Evolutionary conservation across 108 stramenopile species (phyloP), one percentile per base, ranked within the genome.

Genomic region (Pseudonitzschia multistriata): DNA sequence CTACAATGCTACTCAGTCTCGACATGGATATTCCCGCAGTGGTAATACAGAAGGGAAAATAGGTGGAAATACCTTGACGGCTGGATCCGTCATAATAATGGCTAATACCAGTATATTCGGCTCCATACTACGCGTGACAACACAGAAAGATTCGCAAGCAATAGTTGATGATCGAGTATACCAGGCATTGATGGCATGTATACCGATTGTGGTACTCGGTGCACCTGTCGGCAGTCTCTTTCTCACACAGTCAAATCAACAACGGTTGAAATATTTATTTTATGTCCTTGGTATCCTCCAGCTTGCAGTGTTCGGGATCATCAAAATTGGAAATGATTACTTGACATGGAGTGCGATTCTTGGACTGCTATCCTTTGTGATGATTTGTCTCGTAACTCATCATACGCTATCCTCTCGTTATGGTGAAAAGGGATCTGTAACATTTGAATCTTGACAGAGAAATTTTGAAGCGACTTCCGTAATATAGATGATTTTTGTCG

Each of bases 81-180:
- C 66, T 50, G 49, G 19, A 49, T 66, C 66, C 28, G 66, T 66
- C 45, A 33, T 66, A 27, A 25, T 66, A 15, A 66, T 66, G 66
- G 7, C 66, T 5, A 50, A 49, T 42, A 66, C 66, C 49, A 66
- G 66, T 31, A 28, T 66, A 28, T 49, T 50, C 30, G 66, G 66
- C 27, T 49, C 66, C 15, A 49, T 66, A 66, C 49, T 66, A 42
- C 21, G 50, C 8, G 10, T 52, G 19, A 52, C 50, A 52, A 52
- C 50, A 45, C 13, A 50, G 6, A 14, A 21, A 29, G 3, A 60
- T 10, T 35, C 59, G 13, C 3, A 3, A 21, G 29, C 39, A 28
- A 65, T 65, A 14, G 64, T 52, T 24, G 50, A 52, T 8, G 2
- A 52, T 25, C 8, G 47, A 28, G 64, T 65, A 0, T 65, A 65